These are phyloP conservation scores for Colletotrichum echinochloae DNA, from an alignment of 2,329 filamentous ascomycete species.

Conservation along the genomic window DNA sequence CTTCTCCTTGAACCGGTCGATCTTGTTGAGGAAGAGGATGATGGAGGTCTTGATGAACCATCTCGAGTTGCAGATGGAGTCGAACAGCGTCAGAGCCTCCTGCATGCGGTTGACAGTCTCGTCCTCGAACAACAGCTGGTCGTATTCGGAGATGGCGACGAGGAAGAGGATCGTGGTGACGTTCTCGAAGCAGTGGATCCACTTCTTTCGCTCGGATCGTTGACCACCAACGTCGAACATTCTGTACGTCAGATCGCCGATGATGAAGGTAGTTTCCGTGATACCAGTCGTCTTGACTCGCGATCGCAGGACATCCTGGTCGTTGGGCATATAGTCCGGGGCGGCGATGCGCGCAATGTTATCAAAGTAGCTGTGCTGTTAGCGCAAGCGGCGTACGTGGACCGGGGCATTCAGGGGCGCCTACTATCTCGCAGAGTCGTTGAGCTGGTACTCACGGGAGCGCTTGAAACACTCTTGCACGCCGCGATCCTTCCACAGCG, in stretches of 20 bases:
- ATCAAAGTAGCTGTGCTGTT: constrained; percentile 83
- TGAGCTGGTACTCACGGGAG: constrained; percentile 94
- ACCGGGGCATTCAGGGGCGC: constrained; percentile 55
- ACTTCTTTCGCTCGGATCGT: constrained; percentile 97
- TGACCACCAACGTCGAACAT: constrained; percentile 99
- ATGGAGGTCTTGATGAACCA: constrained; percentile 94
- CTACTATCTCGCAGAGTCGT: constrained; percentile 96
- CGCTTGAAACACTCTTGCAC: constrained; percentile 96
- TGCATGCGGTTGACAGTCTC: constrained; percentile 97
- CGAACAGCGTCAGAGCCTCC: constrained; percentile 86
- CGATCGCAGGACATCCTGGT: constrained; percentile 93
- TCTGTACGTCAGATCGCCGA: constrained; percentile 91
- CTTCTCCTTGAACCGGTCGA: constrained; percentile 90
- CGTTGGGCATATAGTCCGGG: constrained; percentile 93
- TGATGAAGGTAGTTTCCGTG: constrained; percentile 95
- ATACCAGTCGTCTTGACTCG: constrained; percentile 99
- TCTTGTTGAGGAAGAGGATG: constrained; percentile 91
- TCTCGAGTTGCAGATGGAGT: constrained; percentile 88
- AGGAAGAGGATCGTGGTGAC: constrained; percentile 97
- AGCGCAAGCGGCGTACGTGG: constrained; percentile 46
- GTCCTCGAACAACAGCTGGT: constrained; percentile 94
- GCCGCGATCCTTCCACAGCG: constrained; percentile 91
- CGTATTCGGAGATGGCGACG: constrained; percentile 97
- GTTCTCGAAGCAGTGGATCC: constrained; percentile 99
- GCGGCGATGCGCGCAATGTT: constrained; percentile 91